phyloP scores from a whole-genome alignment of 2,329 filamentous ascomycete species.

The Zasmidium angulare region DNA sequence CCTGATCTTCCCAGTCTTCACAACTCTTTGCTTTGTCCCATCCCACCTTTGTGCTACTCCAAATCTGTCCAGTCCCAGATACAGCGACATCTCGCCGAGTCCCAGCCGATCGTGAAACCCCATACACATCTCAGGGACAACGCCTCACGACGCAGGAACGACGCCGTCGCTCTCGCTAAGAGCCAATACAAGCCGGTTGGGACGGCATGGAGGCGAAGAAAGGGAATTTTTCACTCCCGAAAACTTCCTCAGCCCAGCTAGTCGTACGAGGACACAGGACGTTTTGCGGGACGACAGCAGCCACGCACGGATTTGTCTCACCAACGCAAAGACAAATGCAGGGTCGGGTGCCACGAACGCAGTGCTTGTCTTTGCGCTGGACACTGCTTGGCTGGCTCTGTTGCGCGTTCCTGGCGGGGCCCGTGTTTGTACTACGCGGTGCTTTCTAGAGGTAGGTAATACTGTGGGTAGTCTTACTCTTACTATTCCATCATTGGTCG shows the following conservation, averaged over 20 bases:
- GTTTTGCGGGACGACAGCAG: background rate
- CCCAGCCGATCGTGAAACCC: background rate
- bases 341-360: background rate
- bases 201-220: background rate
- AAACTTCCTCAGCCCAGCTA: background rate
- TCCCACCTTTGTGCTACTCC: background rate
- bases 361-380: background rate
- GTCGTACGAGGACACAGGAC: background rate
- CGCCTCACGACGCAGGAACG: background rate
- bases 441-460: background rate
- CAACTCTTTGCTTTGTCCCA: background rate
- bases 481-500: background rate
- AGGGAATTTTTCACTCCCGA: background rate
- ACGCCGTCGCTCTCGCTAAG: background rate
- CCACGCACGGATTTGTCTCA: background rate
- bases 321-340: background rate
- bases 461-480: background rate
- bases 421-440: background rate
- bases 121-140: background rate
- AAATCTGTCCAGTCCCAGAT: background rate
- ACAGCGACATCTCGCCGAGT: background rate
- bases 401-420: background rate
- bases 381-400: background rate
- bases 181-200: background rate
- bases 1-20: background rate